These are phyloP conservation scores for Claviceps fusiformis DNA, from an alignment of 2,329 filamentous ascomycete genomes.

Conservation along the genomic window DNA sequence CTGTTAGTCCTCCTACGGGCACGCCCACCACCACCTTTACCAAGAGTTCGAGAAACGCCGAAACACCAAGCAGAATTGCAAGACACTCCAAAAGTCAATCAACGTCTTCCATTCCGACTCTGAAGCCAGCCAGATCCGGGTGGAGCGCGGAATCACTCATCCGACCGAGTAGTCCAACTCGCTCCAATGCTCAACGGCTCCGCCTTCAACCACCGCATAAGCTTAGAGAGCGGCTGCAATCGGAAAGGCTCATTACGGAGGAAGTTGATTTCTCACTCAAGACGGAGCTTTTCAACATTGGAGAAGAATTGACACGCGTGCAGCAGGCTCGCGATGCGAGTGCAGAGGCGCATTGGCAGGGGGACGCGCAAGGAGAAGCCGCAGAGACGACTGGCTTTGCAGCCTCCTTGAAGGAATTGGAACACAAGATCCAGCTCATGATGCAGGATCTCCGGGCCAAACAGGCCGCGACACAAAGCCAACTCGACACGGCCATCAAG, in stretches of 20 bases:
- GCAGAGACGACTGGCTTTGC: constrained; percentile 16
- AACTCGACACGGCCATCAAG: constrained; percentile 58
- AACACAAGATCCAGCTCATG: constrained; percentile 48
- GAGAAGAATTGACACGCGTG: constrained; percentile 59
- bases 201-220: constrained; percentile 61
- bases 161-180: constrained; percentile 16
- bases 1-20: not conserved
- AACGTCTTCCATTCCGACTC: constrained; percentile 39
- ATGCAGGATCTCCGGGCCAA: constrained; percentile 46
- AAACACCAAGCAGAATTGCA: constrained; percentile 15
- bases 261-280: constrained; percentile 57
- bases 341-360: constrained; percentile 16
- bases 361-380: constrained; percentile 13
- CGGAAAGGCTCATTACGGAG: constrained; percentile 62
- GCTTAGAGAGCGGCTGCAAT: constrained; percentile 71
- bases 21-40: not conserved
- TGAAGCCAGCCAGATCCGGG: constrained; percentile 26
- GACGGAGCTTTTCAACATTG: constrained; percentile 66
- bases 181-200: constrained; percentile 34
- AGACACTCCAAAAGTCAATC: constrained; percentile 38
- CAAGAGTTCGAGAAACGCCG: constrained; percentile 6
- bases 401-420: constrained; percentile 49
- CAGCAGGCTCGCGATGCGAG: constrained; percentile 15
- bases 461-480: constrained; percentile 51
- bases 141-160: constrained; percentile 13